These are phyloP conservation scores for Colletotrichum lupini DNA, from an alignment of 2,329 filamentous ascomycete species.

Conservation along the genomic window DNA sequence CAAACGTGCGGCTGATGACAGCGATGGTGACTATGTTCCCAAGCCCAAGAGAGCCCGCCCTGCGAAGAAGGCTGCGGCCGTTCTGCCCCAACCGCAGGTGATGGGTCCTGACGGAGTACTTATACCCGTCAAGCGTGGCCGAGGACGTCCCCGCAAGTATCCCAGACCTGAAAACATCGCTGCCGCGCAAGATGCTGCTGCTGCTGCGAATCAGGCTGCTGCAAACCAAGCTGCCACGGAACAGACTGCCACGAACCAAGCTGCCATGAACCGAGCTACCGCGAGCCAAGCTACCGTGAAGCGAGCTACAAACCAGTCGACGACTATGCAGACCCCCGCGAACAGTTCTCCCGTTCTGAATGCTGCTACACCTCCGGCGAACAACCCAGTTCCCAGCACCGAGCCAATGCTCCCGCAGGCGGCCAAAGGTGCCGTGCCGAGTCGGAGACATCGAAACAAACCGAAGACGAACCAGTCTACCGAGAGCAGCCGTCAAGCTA, in stretches of 20 bases:
- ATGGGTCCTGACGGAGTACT: background rate
- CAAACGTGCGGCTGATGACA: slow-evolving; percentile 13
- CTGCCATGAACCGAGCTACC: background rate
- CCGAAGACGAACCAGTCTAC: background rate
- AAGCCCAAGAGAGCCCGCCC: slow-evolving; percentile 11
- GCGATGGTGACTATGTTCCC: slow-evolving; percentile 20
- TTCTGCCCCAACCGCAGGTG: background rate
- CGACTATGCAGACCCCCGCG: too few species aligned
- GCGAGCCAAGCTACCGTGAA: too few species aligned
- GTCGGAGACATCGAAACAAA: background rate
- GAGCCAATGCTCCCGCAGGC: background rate
- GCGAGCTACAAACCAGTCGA: too few species aligned
- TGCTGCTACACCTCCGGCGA: background rate
- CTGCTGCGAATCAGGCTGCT: background rate
- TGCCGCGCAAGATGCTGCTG: background rate
- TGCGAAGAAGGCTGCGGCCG: background rate
- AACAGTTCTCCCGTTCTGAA: background rate
- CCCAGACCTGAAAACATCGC: background rate
- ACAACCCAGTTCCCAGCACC: background rate
- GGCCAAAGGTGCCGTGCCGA: background rate
- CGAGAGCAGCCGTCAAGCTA: background rate
- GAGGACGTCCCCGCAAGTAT: slow-evolving; percentile 29
- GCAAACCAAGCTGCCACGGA: background rate
- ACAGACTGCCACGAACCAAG: background rate
- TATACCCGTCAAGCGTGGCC: slow-evolving; percentile 22